A percentile compares a stretch with the other conserved stretches of the same genome.
Conservation (phyloP, 768 basidiomycete species). For the Lentinus tigrinus region DNA sequence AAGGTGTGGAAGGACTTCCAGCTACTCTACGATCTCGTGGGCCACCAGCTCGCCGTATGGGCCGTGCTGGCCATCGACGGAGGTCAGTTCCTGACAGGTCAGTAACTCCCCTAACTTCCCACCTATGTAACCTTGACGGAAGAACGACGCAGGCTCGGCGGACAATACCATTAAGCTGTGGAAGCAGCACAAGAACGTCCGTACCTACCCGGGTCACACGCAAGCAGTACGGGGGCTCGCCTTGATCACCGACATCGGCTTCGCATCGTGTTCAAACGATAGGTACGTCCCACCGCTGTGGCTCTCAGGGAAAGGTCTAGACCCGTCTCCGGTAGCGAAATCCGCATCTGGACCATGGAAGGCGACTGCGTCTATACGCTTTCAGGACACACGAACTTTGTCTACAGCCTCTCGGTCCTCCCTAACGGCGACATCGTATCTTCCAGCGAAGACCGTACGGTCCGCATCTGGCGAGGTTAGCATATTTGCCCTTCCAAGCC, state of each 20-base stretch:
- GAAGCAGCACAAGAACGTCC: constrained; percentile 70
- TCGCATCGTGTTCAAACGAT: constrained; percentile 95
- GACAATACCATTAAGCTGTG: constrained; percentile 94
- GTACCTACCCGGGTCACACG: constrained; percentile 81
- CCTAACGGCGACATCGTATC: constrained; percentile 83
- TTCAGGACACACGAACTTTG: constrained; percentile 96
- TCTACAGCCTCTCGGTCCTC: constrained; percentile 84
- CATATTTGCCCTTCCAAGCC: constrained; percentile 4
- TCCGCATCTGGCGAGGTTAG: constrained; percentile 88
- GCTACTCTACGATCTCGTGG: constrained; percentile 70
- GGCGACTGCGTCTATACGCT: constrained; percentile 76
- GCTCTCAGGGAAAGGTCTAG: constrained; percentile 1
- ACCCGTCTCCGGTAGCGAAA: constrained; percentile 54
- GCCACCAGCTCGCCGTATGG: constrained; percentile 93
- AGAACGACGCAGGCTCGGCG: constrained; percentile 65
- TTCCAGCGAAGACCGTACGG: constrained; percentile 92
- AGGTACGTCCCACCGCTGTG: constrained; percentile 47
- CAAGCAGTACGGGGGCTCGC: constrained; percentile 90
- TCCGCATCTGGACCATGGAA: constrained; percentile 87
- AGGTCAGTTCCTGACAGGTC: constrained; percentile 80
- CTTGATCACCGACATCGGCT: constrained; percentile 80
- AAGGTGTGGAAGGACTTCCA: constrained; percentile 89
- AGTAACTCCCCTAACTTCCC: constrained; percentile 11
- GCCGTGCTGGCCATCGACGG: constrained; percentile 81
- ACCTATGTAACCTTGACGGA: not conserved